Evolutionary conservation across 768 basidiomycete species (phyloP).

Genomic region (Serendipita indica): DNA sequence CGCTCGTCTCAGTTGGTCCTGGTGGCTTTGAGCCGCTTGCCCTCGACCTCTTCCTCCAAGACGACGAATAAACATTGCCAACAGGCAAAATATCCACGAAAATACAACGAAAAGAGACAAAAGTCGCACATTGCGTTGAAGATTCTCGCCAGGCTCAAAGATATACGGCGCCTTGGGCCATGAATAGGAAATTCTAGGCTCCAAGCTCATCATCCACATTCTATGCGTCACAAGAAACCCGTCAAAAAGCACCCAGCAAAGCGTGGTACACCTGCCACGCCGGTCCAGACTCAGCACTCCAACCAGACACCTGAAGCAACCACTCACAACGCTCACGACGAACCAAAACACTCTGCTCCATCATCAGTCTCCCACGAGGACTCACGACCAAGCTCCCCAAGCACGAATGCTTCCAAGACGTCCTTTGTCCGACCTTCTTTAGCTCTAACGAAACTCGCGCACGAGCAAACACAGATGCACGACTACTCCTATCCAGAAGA

Average conservation of each 20-base stretch:
- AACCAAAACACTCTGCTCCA: neutral
- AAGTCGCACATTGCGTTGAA: neutral
- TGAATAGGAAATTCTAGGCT: neutral
- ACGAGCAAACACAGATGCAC: neutral
- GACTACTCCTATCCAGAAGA: neutral
- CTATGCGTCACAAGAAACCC: constrained; percentile 1
- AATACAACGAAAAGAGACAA: neutral
- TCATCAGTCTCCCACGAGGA: neutral
- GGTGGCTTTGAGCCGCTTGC: too few species aligned
- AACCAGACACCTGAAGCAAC: neutral
- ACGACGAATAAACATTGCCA: too few species aligned
- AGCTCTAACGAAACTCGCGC: neutral
- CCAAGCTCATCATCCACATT: neutral
- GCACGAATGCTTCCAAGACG: neutral
- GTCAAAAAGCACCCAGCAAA: constrained; percentile 10
- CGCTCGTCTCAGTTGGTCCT: too few species aligned
- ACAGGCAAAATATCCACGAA: too few species aligned
- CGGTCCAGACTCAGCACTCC: neutral
- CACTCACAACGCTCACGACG: neutral
- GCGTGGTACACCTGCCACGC: neutral
- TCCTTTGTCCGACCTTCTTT: neutral
- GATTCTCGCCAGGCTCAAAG: neutral
- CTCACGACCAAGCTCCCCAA: neutral
- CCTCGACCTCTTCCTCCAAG: too few species aligned
- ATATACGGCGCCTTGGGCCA: neutral